Percentiles rank a stretch among this genome's conserved stretches.
Evolutionary conservation across 73 alveolate genomes (phyloP).

Genomic region (Stentor coeruleus): DNA sequence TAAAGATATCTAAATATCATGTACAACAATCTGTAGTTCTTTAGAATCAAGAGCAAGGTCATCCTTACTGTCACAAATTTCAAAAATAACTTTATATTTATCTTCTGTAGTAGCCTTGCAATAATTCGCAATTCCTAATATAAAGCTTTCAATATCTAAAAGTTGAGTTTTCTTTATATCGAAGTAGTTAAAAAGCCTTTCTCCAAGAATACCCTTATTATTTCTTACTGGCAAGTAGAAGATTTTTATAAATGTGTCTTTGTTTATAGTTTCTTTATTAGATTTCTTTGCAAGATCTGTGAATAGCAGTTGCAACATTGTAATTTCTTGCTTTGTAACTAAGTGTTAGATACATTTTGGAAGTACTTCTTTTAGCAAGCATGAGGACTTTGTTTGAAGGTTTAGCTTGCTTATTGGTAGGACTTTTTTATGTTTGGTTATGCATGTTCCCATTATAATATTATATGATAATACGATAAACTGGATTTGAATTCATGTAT

Average conservation of each 20-base stretch:
- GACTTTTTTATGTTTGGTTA: too few species aligned
- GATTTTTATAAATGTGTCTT: neutral
- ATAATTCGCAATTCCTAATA: neutral
- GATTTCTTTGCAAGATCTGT: neutral
- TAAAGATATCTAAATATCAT: neutral
- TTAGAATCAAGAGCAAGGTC: constrained; percentile 2
- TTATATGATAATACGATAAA: too few species aligned
- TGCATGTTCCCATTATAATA: too few species aligned
- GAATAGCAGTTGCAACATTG: neutral
- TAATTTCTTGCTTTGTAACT: neutral
- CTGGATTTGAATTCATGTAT: too few species aligned
- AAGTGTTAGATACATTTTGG: neutral
- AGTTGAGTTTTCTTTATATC: neutral
- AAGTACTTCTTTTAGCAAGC: too few species aligned
- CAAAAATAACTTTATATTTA: constrained; percentile 6
- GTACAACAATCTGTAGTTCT: neutral
- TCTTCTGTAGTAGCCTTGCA: neutral
- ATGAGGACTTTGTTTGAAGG: too few species aligned
- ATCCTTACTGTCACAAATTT: constrained; percentile 1
- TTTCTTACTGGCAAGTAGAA: neutral
- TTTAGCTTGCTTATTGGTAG: too few species aligned
- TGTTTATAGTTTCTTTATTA: neutral
- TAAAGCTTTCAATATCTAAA: neutral
- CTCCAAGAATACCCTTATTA: constrained; percentile 15
- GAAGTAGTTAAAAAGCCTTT: neutral